These are phyloP conservation scores for Penicillium sp. DNA, from an alignment of 2,329 filamentous ascomycete genomes.

Conservation along the genomic window DNA sequence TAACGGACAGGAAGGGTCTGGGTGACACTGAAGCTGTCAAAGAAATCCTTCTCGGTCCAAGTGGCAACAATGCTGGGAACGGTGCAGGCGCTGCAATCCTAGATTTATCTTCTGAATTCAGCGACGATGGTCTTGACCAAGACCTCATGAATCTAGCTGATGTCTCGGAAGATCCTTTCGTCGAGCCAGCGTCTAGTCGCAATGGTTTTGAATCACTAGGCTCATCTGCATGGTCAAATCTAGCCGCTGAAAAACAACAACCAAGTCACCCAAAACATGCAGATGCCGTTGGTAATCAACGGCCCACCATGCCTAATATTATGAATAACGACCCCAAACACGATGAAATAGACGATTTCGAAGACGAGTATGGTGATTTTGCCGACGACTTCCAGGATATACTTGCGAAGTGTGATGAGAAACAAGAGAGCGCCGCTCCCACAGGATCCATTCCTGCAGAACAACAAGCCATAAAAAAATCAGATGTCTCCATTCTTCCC, in stretches of 20 bases:
- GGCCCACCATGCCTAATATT: slow-evolving; percentile 4
- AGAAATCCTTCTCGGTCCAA: not conserved
- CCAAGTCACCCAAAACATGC: slow-evolving; percentile 2
- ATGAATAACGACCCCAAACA: slow-evolving; percentile 18
- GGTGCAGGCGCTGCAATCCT: slow-evolving; percentile 10
- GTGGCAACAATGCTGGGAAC: not conserved
- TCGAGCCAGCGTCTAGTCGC: slow-evolving; percentile 11
- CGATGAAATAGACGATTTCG: slow-evolving; percentile 59
- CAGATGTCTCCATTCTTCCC: slow-evolving; percentile 2
- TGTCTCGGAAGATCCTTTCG: slow-evolving; percentile 32
- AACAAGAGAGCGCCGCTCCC: slow-evolving; percentile 20
- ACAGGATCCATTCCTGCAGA: slow-evolving; percentile 9
- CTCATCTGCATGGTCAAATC: slow-evolving; percentile 17
- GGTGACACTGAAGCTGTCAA: not conserved
- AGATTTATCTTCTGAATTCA: slow-evolving; percentile 46
- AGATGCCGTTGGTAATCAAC: slow-evolving; percentile 1
- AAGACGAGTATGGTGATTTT: slow-evolving; percentile 64
- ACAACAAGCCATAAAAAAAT: slow-evolving; percentile 18
- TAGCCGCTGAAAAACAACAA: slow-evolving; percentile 11
- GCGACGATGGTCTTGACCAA: slow-evolving; percentile 47
- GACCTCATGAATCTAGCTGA: slow-evolving; percentile 44
- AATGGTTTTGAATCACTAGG: slow-evolving; percentile 16
- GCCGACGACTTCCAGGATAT: slow-evolving; percentile 59
- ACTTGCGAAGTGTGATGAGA: slow-evolving; percentile 54
- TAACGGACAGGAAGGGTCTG: slow-evolving; percentile 17